Percentiles rank a stretch among this genome's conserved stretches.
Conservation (phyloP, 2,329 filamentous ascomycete species). For the Thermothelomyces thermophilus region DNA sequence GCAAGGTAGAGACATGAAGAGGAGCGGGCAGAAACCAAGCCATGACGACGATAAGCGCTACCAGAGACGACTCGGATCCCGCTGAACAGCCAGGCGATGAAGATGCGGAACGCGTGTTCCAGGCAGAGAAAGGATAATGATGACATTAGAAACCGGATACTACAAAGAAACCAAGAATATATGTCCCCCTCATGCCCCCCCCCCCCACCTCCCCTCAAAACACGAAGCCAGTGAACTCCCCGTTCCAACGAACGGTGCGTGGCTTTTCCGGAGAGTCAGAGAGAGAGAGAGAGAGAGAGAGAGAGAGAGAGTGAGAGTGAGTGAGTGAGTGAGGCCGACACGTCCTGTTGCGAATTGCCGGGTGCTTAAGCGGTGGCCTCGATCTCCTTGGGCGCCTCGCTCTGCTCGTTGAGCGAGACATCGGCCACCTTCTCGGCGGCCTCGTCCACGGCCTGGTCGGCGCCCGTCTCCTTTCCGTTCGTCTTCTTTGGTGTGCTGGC, state of each 20-base stretch:
- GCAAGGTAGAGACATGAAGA: not conserved
- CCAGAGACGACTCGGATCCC: not conserved
- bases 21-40: not conserved
- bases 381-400: conserved; percentile 10
- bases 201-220: too few species aligned
- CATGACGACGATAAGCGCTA: not conserved
- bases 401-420: conserved; percentile 33
- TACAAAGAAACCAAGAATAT: not conserved
- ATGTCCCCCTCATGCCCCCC: too few species aligned
- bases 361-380: conserved; percentile 12
- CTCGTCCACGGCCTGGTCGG: conserved; percentile 46
- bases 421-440: conserved; percentile 47
- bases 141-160: not conserved
- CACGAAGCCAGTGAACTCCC: too few species aligned
- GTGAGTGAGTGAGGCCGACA: not conserved
- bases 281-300: too few species aligned
- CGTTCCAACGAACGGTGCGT: too few species aligned
- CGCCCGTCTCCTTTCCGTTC: conserved; percentile 39
- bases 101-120: not conserved
- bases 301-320: not conserved
- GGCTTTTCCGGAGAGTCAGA: too few species aligned
- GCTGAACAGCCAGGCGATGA: not conserved
- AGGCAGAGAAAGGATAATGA: not conserved
- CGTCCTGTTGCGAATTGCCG: not conserved
- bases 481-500: conserved; percentile 39